Base-by-base conservation (phyloP, 2,329 filamentous ascomycete genomes). In the Fusarium camptoceras region DNA sequence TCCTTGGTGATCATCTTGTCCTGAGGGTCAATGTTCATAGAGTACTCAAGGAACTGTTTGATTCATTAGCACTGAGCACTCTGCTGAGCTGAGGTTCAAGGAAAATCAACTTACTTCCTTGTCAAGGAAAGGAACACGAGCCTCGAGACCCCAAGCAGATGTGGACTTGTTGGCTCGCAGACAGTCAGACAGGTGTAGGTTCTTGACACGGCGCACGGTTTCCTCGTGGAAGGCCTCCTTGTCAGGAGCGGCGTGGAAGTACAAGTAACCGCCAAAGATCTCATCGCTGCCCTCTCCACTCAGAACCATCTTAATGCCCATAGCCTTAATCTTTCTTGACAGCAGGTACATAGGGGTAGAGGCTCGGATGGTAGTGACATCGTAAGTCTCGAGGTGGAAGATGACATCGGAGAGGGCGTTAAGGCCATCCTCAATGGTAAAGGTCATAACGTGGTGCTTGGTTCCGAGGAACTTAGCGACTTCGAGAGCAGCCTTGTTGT, bases 291-390 rank as follows among this genome's bases (percentile, higher is more conserved):
- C 96, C 83, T 99, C 96, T 67, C 96, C 96, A 77, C 92, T 97
- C 68, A 99, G 88, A 60, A 99, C 96, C 96, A 99, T 99, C 89
- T 99, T 99, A 78, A 99, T 93, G 70, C 96, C 96, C 91, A 98
- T 95, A 37, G 94, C 96, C 87, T 99, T 99, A 87, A 99, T 99
- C 87, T 99, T 99, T 80, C 97, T 91, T 67, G 94, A 96, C 49
- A 99, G 88, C 70, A 99, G 86, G 84, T 98, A 99, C 96, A 99
- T 99, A 72, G 96, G 96, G 14, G 96, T 99, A 14, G 95, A 98
- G 58, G 96, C 96, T 78, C 96, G 94, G 79, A 99, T 98, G 5
- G 96, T 99, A 55, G 96, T 99, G 27, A 99, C 96, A 80, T 99
- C 96, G 83, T 96, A 99, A 16, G 94, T 94, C 85, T 99, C 96